Evolutionary conservation across 306 rosid genomes (phyloP).

Genomic region (Sindora glabra): DNA sequence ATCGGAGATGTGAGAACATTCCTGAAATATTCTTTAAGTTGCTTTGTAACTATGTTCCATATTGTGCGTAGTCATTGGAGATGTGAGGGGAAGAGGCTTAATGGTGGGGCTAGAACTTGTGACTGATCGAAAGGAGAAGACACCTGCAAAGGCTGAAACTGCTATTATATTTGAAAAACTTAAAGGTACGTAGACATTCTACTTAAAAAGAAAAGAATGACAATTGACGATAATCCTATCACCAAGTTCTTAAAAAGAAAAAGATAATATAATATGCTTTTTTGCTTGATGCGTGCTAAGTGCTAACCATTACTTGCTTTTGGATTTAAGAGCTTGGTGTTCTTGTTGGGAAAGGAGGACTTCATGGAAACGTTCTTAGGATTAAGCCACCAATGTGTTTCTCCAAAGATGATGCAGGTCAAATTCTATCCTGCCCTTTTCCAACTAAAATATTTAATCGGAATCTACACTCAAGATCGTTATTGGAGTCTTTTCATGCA

Average conservation of each 20-base stretch:
- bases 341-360: constrained; percentile 84
- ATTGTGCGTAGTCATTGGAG: constrained; percentile 66
- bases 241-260: too few relatives aligned
- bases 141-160: constrained; percentile 85
- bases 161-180: constrained; percentile 67
- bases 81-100: constrained; percentile 82
- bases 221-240: not conserved
- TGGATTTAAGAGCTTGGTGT: constrained; percentile 65
- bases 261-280: not conserved
- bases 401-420: constrained; percentile 86
- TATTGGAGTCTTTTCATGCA: not conserved
- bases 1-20: too few relatives aligned
- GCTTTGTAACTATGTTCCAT: not conserved
- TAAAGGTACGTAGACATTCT: constrained; percentile 39
- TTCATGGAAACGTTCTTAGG: constrained; percentile 81
- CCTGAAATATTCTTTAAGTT: not conserved
- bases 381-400: constrained; percentile 97
- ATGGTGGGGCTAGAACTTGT: constrained; percentile 83
- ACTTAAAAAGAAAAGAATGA: not conserved
- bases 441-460: not conserved
- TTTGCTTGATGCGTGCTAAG: not conserved
- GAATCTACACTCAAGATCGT: not conserved
- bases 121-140: constrained; percentile 52
- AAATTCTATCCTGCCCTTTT: not conserved
- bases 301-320: constrained; percentile 17